phyloP scores from a whole-genome alignment of 2,329 filamentous ascomycete genomes.

The Phyllosticta capitalensis region DNA sequence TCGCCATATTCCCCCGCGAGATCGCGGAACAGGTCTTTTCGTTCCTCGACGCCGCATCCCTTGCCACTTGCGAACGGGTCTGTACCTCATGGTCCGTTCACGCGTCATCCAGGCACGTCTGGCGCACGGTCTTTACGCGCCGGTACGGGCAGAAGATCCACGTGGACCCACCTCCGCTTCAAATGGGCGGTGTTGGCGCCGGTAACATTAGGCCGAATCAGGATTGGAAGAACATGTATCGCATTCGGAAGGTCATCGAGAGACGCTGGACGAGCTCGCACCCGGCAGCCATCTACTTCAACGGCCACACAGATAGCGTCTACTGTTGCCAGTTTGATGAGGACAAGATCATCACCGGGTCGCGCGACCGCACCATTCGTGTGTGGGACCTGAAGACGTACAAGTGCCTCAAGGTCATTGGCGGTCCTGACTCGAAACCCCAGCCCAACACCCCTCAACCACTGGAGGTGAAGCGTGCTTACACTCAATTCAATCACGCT shows the following conservation, averaged over 20 bases:
- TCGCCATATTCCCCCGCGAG: conserved; percentile 47
- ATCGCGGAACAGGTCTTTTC: conserved; percentile 50
- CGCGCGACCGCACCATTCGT: conserved; percentile 87
- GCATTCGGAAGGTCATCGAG: conserved; percentile 65
- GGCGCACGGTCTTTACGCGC: conserved; percentile 52
- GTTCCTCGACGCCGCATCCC: conserved; percentile 48
- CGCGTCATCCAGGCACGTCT: conserved; percentile 49
- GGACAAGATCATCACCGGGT: conserved; percentile 94
- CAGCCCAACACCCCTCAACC: conserved; percentile 37
- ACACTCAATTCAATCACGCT: conserved; percentile 29
- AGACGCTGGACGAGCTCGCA: conserved; percentile 70
- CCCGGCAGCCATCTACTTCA: conserved; percentile 76
- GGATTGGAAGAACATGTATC: conserved; percentile 81
- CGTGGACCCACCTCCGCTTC: conserved; percentile 33
- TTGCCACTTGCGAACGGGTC: conserved; percentile 47
- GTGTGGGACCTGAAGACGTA: conserved; percentile 92
- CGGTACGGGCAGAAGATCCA: conserved; percentile 41
- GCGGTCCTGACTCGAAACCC: conserved; percentile 56
- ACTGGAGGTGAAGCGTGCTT: conserved; percentile 32
- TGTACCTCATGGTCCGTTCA: conserved; percentile 48
- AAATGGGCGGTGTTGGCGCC: conserved; percentile 44
- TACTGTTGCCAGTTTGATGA: conserved; percentile 98
- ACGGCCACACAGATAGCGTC: conserved; percentile 89
- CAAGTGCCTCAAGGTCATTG: conserved; percentile 77
- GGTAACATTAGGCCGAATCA: conserved; percentile 44